Base-by-base conservation (phyloP, 148 eudicot species). In the Arctostaphylos glauca region DNA sequence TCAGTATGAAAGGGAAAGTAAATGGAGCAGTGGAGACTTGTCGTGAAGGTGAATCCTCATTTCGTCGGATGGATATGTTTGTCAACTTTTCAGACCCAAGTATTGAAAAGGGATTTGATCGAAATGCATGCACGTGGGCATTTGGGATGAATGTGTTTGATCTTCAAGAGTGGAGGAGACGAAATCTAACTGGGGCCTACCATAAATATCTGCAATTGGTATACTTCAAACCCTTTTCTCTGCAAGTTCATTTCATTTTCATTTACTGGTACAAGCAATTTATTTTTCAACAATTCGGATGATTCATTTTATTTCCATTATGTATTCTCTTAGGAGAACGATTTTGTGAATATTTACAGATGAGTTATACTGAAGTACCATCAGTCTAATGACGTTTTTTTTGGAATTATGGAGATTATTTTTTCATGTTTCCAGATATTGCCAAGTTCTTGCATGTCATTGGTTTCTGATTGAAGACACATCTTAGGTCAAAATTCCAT, bases 141-240 rank as follows among this genome's bases (percentile, higher is more conserved):
- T 97, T 97, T 89, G 99, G 99, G 83, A 84, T 97, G 98, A 97
- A 97, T 77, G n/a, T 97, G 74, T 97, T 97, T 86, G 94, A 97
- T 88, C 86, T 97, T 62, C 82, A 50, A 56, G 89, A 89, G 86
- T 97, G 99, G 99, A 93, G 98, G 86, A 84, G 70, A 73, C 92
- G 68, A 82, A 87, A 92, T 87, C 84, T 94, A 83, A 92, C 97
- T 74, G 86, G 74, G 44, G 83, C 86, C 78, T 94, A 97, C 82
- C 92, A 87, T 82, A 86, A 91, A 76, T 93, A 92, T 85, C 89
- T 94, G 72, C 86, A 78, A 48, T 78, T 85, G 98, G 99, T 97
- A 90, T 78, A 5, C 3, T 74, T 73, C 59, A 21, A 3, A 46
- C 50, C 54, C 56, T 73, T 21, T 41, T 43, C 16, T 56, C 13